Base-by-base conservation (phyloP, 169 alveolate genomes). In the Eimeria acervulina region DNA sequence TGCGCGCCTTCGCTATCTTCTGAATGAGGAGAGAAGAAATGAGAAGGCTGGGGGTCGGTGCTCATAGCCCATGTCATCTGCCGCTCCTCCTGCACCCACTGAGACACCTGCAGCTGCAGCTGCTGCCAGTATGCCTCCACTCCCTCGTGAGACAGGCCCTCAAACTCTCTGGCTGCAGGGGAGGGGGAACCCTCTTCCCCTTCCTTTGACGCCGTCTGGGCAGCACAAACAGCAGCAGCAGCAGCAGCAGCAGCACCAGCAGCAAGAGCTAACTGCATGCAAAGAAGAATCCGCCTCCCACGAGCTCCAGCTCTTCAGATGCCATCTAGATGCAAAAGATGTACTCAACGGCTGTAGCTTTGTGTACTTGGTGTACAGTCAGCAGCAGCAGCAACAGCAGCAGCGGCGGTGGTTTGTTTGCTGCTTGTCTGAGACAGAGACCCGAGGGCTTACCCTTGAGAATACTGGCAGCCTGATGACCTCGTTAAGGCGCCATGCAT, bases 91-190 rank as follows among this genome's bases (percentile, higher is more conserved):
- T 33, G 33, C 19, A 81, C 70, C 72, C 70, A 81, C 55, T 81
- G 90, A 2, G 90, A 81, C 7, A 81, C 90, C 40, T 81, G 90
- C 26, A 26, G 90, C 70, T 81, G 90, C 90, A 81, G 72, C 70
- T 81, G 90, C 90, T 81, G 90, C 90, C 90, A 81, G 90, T 44
- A 81, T 38, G 44, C 33, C 42, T 81, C 90, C 66, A 81, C 90
- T 26, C 90, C 90, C n/a, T 81, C 90, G 72, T 81, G 90, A 23
- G 72, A 81, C 2, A 81, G 90, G 23, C 90, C 90, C 15, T 81
- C 70, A 44, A 81, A 81, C 70, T 81, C 90, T 38, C 42, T 42
- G 7, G 40, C 66, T 12, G 51, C n/a, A n/a, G n/a, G 63, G 23
- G 23, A 31, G 44, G 70, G 66, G 38, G 66, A 15, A 0, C 47